Evolutionary conservation across 805 yeast genomes (phyloP), one percentile per base, ranked within the genome.

Genomic region (Lipomyces lipofer): DNA sequence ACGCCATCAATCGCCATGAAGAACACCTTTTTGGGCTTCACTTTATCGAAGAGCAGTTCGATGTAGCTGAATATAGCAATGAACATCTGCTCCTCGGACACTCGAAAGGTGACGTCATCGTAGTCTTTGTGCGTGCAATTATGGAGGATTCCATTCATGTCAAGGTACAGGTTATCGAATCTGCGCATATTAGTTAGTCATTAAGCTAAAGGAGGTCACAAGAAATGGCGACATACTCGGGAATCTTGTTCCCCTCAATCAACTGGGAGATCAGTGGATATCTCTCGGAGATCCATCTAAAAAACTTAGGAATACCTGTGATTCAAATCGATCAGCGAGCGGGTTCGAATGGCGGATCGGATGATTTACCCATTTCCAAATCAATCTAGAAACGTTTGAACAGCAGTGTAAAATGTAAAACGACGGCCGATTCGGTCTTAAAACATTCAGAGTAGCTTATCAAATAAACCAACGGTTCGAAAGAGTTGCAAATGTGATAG

Each of bases 1-100:
- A 92, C 98, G 22, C 99, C 99, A 73, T 92, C 99, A 65, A 92
- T 88, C 2, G 99, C 98, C 96, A 92, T 90, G 69, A 86, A 91
- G 64, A 92, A 88, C 12, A 85, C 81, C 67, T 88, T 80, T 64
- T 86, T 78, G 7, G 99, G 99, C 69, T 84, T 83, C 62, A 94
- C 90, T 24, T 89, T 82, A 58, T 84, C 84, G 66, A 94, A 92
- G 53, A 94, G 75, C 71, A 94, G 97, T 69, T 94, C 99, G 60
- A 94, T 92, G 67, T 94, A 94, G 30, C 88, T 85, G 74, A 91
- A 92, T 45, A 94, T 90, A n/a, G 92, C 85, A 15, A 89, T 84
- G 73, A 83, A 94, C 78, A 90, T 91, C 68, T 88, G 91, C 65
- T 91, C 96, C 60, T 94, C 98, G 2, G 92, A 78, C 73, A 89